Conservation (phyloP, 2,329 filamentous ascomycete genomes). For the Sporothrix pallida region DNA sequence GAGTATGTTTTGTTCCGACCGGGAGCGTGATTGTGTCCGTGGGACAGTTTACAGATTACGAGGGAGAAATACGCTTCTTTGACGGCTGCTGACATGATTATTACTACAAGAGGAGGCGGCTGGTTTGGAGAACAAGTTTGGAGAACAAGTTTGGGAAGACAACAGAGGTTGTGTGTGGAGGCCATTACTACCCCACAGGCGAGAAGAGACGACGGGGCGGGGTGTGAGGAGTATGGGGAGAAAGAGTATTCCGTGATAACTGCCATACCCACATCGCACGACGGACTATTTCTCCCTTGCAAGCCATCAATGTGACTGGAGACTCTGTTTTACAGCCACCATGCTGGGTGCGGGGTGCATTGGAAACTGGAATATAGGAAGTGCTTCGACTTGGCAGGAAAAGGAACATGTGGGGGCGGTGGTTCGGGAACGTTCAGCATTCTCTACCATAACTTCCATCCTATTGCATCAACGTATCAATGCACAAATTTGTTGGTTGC, state of each 20-base stretch:
- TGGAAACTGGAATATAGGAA: too few species aligned
- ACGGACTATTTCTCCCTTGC: neutral
- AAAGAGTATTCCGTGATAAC: neutral
- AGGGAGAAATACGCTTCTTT: neutral
- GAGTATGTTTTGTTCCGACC: neutral
- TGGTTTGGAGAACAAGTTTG: neutral
- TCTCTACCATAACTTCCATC: too few species aligned
- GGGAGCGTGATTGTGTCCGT: neutral
- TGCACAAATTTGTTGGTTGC: too few species aligned
- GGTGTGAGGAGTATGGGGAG: neutral
- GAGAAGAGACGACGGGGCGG: neutral
- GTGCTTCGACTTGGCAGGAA: too few species aligned
- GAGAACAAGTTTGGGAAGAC: neutral
- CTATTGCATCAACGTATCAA: too few species aligned
- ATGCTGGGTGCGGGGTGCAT: too few species aligned
- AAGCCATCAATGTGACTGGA: too few species aligned
- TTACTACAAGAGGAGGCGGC: neutral
- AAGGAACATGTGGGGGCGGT: too few species aligned
- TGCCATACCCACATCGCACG: too few species aligned
- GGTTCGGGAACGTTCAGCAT: too few species aligned
- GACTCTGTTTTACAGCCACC: too few species aligned
- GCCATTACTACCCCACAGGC: conserved; percentile 2
- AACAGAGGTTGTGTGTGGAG: neutral
- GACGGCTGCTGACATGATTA: conserved; percentile 10
- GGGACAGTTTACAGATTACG: neutral